Evolutionary conservation across 2,329 filamentous ascomycete species (phyloP).

Genomic region (Coniochaeta sp.): DNA sequence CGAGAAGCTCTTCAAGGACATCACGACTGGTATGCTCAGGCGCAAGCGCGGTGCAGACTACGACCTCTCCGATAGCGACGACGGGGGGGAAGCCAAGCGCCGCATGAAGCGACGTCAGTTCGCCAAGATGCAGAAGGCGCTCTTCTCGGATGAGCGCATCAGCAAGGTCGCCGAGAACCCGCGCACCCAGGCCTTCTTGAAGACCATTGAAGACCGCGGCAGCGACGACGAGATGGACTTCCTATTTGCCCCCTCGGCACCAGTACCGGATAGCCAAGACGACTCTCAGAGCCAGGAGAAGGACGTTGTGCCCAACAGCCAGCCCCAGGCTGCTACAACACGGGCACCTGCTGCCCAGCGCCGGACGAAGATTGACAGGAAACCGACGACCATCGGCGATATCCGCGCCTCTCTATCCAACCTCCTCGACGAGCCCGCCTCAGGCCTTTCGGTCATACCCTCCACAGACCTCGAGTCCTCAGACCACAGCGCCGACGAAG

Average conservation of each 20-base stretch:
- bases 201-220: slow-evolving; percentile 77
- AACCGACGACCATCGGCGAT: slow-evolving; percentile 69
- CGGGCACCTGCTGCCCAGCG: slow-evolving; percentile 37
- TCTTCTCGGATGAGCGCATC: slow-evolving; percentile 83
- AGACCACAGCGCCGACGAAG: slow-evolving; percentile 29
- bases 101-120: slow-evolving; percentile 83
- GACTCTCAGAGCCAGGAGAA: slow-evolving; percentile 21
- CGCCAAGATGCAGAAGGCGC: slow-evolving; percentile 81
- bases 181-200: slow-evolving; percentile 84
- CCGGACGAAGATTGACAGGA: slow-evolving; percentile 55
- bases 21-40: slow-evolving; percentile 81
- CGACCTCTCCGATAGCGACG: slow-evolving; percentile 85
- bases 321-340: slow-evolving; percentile 33
- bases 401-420: slow-evolving; percentile 79
- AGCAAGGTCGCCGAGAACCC: slow-evolving; percentile 85
- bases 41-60: slow-evolving; percentile 77
- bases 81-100: slow-evolving; percentile 69
- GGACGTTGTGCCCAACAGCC: slow-evolving; percentile 38
- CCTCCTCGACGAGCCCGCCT: slow-evolving; percentile 59
- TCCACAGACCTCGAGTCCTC: slow-evolving; percentile 33
- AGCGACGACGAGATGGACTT: slow-evolving; percentile 73
- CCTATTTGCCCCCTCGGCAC: slow-evolving; percentile 34
- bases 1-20: slow-evolving; percentile 85
- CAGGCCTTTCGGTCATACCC: slow-evolving; percentile 36
- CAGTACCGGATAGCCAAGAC: slow-evolving; percentile 32